Evolutionary conservation across 23 red algal species (phyloP).

Genomic region (Chondrus crispus): DNA sequence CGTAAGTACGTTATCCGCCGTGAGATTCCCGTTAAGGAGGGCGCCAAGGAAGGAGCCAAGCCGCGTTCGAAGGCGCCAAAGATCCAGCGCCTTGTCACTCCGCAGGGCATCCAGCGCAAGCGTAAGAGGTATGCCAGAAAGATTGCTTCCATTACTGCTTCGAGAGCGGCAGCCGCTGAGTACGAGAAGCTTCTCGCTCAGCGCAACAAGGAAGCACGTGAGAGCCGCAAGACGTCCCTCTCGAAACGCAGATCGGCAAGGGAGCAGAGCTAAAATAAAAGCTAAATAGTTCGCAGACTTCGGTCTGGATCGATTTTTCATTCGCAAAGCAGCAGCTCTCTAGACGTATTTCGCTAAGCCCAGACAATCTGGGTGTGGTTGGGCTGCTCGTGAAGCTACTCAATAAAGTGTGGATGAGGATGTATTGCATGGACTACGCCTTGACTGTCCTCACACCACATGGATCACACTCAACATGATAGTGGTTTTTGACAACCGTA

Average conservation of each 20-base stretch:
- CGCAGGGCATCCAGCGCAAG: conserved; percentile 92
- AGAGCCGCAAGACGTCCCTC: conserved; percentile 52
- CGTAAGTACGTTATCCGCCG: conserved; percentile 99
- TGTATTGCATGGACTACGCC: no score
- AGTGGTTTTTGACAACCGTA: no score
- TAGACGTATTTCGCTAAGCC: no score
- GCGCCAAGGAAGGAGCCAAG: conserved; percentile 87
- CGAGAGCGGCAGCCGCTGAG: conserved; percentile 81
- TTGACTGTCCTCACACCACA: no score
- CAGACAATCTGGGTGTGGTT: no score
- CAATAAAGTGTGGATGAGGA: no score
- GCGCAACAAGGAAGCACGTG: conserved; percentile 73
- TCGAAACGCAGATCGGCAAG: conserved; percentile 73
- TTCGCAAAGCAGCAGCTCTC: no score
- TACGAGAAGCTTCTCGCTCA: conserved; percentile 89
- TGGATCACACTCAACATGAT: no score
- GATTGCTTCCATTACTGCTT: conserved; percentile 41
- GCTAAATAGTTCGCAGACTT: no score
- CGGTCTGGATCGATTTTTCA: no score
- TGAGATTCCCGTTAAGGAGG: conserved; percentile 81
- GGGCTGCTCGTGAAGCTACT: no score
- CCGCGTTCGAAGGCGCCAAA: conserved; percentile 95
- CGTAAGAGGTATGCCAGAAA: conserved; percentile 75
- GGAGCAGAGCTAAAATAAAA: conserved; percentile 36
- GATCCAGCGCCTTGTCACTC: conserved; percentile 97